phyloP scores from a whole-genome alignment of 139 green algal species.

The Trebouxia sp. region DNA sequence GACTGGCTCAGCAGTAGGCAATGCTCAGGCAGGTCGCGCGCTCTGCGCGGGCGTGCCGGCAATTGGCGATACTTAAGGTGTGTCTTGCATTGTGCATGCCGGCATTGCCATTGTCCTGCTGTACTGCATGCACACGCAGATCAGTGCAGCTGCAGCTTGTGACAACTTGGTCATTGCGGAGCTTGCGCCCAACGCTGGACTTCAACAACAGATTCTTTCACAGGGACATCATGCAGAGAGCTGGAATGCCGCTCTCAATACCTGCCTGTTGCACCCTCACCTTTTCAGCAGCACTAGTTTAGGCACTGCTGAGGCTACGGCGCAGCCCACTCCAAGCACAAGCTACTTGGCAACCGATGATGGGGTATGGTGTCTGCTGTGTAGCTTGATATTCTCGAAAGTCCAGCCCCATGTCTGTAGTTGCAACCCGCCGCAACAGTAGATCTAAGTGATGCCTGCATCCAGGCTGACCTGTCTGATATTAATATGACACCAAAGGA shows the following conservation, averaged over 20 bases:
- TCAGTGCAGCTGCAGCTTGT: not conserved
- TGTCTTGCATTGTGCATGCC: no score
- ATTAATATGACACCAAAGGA: slow-evolving; percentile 60
- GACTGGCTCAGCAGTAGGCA: no score
- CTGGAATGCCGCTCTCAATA: not conserved
- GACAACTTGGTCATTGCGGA: no score
- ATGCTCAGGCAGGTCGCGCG: not conserved
- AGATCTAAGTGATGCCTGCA: no score
- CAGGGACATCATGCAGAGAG: not conserved
- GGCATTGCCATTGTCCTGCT: no score
- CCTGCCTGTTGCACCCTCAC: slow-evolving; percentile 3
- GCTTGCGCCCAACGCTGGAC: no score
- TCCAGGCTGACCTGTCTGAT: slow-evolving; percentile 35
- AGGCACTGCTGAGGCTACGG: not conserved
- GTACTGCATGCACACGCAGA: not conserved
- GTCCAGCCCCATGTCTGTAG: no score
- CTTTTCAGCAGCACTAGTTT: slow-evolving; percentile 8
- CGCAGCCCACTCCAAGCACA: not conserved
- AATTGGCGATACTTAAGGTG: no score
- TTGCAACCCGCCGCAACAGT: no score
- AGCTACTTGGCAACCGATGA: slow-evolving; percentile 6
- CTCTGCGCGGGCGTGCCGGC: not conserved
- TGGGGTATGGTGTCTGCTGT: not conserved
- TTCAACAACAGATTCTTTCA: no score
- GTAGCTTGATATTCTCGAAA: no score